These are phyloP conservation scores for Aspergillus coremiiformis DNA, from an alignment of 495 filamentous ascomycete genomes.

Conservation along the genomic window DNA sequence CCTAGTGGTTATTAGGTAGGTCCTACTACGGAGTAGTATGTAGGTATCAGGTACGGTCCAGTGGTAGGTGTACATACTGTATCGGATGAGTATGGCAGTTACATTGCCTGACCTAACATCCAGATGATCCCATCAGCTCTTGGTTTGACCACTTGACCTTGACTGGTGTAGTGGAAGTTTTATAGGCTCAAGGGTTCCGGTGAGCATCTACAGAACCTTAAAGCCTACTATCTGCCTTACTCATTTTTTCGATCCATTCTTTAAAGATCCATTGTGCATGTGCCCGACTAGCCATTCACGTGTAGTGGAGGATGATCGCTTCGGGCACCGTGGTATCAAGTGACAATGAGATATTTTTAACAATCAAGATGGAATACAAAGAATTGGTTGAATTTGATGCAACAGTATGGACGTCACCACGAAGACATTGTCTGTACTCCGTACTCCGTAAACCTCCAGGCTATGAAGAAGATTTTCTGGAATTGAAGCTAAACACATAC, in stretches of 20 bases:
- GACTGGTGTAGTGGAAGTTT: too few relatives aligned
- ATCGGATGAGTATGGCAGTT: too few relatives aligned
- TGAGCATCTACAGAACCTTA: not conserved
- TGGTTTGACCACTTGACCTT: not conserved
- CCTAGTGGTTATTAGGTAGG: too few relatives aligned
- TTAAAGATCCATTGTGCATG: not conserved
- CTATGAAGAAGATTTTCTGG: not conserved
- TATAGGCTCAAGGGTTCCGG: too few relatives aligned
- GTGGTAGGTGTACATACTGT: not conserved
- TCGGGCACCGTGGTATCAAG: not conserved
- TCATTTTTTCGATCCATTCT: too few relatives aligned
- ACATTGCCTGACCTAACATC: not conserved
- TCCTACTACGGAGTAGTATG: not conserved
- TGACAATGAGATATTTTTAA: conserved; percentile 1
- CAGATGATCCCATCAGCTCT: not conserved
- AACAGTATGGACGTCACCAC: not conserved
- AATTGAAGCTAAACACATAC: too few relatives aligned
- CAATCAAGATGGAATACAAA: not conserved
- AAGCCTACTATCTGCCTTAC: not conserved
- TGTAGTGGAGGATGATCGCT: not conserved
- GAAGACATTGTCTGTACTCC: not conserved
- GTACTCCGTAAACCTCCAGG: too few relatives aligned
- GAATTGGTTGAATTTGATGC: not conserved
- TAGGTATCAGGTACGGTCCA: too few relatives aligned
- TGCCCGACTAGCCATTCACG: not conserved